phyloP scores from a whole-genome alignment of 345 rosid species.

The Brassica incana region DNA sequence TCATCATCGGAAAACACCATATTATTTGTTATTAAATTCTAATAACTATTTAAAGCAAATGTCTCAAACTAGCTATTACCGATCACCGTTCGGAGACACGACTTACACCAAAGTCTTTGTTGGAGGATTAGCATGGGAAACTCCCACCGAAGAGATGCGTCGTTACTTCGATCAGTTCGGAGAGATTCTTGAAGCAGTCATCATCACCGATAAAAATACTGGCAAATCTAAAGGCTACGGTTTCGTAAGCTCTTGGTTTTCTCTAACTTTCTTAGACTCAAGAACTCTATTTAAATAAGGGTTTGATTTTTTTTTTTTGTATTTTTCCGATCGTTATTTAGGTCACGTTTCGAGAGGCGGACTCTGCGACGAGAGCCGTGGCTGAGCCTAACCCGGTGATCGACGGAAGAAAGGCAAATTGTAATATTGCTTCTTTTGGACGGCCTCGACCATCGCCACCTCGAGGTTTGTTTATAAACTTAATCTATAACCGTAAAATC shows the following conservation, averaged over 20 bases:
- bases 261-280: background rate
- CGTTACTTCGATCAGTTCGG: conserved; percentile 87
- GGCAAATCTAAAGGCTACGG: conserved; percentile 98
- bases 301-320: background rate
- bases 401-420: conserved; percentile 88
- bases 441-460: conserved; percentile 88
- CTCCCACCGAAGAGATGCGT: conserved; percentile 84
- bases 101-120: conserved; percentile 88
- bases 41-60: background rate
- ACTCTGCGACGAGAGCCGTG: conserved; percentile 81
- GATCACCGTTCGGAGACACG: conserved; percentile 92
- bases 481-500: background rate
- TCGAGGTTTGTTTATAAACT: conserved; percentile 51
- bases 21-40: conserved; percentile 4
- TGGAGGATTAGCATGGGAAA: conserved; percentile 97
- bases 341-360: conserved; percentile 93
- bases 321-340: conserved; percentile 3
- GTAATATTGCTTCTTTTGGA: conserved; percentile 88
- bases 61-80: conserved; percentile 51
- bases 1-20: background rate
- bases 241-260: conserved; percentile 54
- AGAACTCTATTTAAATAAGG: background rate
- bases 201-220: conserved; percentile 77
- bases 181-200: conserved; percentile 94
- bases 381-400: conserved; percentile 80